Evolutionary conservation across 2,329 filamentous ascomycete genomes (phyloP), one percentile per base, ranked within the genome.

Genomic region (Penicillium brasilianum): DNA sequence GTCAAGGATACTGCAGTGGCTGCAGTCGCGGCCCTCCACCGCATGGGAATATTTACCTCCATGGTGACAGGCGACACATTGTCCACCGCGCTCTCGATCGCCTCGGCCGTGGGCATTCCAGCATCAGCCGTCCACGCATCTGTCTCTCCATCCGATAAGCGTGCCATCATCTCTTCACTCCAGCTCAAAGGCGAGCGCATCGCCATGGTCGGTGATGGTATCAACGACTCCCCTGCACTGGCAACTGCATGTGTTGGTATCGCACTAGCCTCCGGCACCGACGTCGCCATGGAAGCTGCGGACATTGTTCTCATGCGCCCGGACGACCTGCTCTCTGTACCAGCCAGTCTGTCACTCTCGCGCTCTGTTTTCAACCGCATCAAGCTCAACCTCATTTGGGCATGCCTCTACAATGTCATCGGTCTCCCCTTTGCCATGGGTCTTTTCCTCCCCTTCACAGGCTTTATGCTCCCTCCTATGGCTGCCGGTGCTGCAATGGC

Each of bases 391-490:
- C 84, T 99, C 2, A 82, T 88, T 2, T 97, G 95, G 91, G 93
- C 93, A 0, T 98, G 93, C 76, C 81, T 92, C 65, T 99, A 99
- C 84, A 99, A 99, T 76, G 65, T 92, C 52, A 80, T 98, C 62
- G 95, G 95, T 1, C 83, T 99, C 14, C 95, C 95, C 2, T 96
- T 99, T 70, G 95, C 95, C 43, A 98, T 98, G 95, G 95, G 95
- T 25, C 80, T 98, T 70, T 96, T 98, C 81, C 82, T 99, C 4
- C 94, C 95, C 0, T 87, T 97, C 67, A 95, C 94, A 34, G 86
- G 91, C 62, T 89, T 93, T 71, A 80, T 81, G 72, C 82, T 98
- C 66, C 95, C 96, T 68, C 93, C 95, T 25, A 94, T 98, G 89
- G 93, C 93, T 53, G 95, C 95, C 1, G 93, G 93, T 20, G 92